Conservation (phyloP, 768 basidiomycete species). For the Suillus discolor region DNA sequence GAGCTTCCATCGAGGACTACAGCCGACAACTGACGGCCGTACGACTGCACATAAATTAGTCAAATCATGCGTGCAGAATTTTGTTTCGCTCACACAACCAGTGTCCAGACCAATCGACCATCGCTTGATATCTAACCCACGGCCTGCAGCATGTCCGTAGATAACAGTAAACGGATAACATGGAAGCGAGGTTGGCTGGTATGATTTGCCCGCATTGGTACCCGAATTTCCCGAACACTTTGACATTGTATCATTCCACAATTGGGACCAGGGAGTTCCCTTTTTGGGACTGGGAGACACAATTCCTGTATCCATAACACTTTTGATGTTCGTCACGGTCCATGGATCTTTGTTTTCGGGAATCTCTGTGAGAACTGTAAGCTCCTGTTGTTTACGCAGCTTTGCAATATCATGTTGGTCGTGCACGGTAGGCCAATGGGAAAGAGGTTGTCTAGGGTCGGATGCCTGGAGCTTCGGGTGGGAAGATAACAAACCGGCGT, state of each 20-base stretch:
- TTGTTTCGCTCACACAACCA: conserved; percentile 66
- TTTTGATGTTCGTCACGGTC: conserved; percentile 53
- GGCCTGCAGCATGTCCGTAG: conserved; percentile 84
- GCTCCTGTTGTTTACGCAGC: conserved; percentile 66
- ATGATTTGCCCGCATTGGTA: conserved; percentile 30
- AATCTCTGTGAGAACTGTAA: conserved; percentile 63
- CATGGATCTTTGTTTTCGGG: conserved; percentile 81
- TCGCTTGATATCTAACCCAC: conserved; percentile 79
- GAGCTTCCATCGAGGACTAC: conserved; percentile 53
- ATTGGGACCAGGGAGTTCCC: conserved; percentile 75
- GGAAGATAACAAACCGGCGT: conserved; percentile 79
- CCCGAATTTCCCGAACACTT: conserved; percentile 61
- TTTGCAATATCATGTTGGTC: conserved; percentile 19
- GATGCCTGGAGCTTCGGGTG: conserved; percentile 60
- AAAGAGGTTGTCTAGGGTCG: conserved; percentile 69
- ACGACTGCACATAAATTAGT: conserved; percentile 40
- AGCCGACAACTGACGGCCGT: conserved; percentile 64
- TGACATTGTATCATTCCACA: conserved; percentile 72
- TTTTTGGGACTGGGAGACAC: conserved; percentile 31
- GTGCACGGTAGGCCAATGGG: conserved; percentile 51
- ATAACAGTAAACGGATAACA: conserved; percentile 77
- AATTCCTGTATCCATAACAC: conserved; percentile 43
- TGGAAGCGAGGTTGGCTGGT: conserved; percentile 40
- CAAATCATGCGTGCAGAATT: conserved; percentile 9
- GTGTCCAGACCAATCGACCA: conserved; percentile 88